Base-by-base conservation (phyloP, 257 asterid genomes). In the Dorcoceras hygrometricum region DNA sequence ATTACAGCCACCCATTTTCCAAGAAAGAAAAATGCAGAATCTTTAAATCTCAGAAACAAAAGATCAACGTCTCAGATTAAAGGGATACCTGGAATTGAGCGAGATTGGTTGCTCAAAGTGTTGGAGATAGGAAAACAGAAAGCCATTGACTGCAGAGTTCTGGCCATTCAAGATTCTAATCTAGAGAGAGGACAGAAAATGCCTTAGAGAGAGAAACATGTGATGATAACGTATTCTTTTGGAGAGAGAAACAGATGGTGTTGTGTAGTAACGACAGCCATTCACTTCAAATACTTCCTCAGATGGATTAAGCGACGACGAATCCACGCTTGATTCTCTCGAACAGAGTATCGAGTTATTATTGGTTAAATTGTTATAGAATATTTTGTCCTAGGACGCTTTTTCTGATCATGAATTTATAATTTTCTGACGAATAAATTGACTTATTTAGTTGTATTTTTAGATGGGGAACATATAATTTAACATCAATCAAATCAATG, bases 241-340 rank as follows among this genome's bases (percentile, higher is more conserved):
- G n/a, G n/a, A n/a, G 59, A 57, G 68, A 36, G 10, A 66, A 18
- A 63, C 51, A 27, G 27, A 59, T 48, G 54, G 62, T 71, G 80
- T 80, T 80, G 97, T 89, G 96, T 83, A 82, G 73, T 32, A 73
- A 81, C 62, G 84, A 79, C 82, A 86, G 80, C 96, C 98, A 79
- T 82, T 82, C 96, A 59, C 79, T 81, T 71, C 31, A 7, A 70
- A 29, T n/a, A n/a, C n/a, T n/a, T n/a, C n/a, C n/a, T n/a, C n/a
- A n/a, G n/a, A n/a, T n/a, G n/a, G n/a, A n/a, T n/a, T n/a, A n/a
- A n/a, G n/a, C n/a, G n/a, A n/a, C n/a, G n/a, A n/a, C n/a, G n/a
- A n/a, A n/a, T n/a, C n/a, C n/a, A n/a, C n/a, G n/a, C n/a, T n/a
- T n/a, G n/a, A n/a, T n/a, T n/a, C n/a, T n/a, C n/a, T n/a, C n/a